phyloP scores from a whole-genome alignment of 306 rosid genomes.

The Quercus alba region DNA sequence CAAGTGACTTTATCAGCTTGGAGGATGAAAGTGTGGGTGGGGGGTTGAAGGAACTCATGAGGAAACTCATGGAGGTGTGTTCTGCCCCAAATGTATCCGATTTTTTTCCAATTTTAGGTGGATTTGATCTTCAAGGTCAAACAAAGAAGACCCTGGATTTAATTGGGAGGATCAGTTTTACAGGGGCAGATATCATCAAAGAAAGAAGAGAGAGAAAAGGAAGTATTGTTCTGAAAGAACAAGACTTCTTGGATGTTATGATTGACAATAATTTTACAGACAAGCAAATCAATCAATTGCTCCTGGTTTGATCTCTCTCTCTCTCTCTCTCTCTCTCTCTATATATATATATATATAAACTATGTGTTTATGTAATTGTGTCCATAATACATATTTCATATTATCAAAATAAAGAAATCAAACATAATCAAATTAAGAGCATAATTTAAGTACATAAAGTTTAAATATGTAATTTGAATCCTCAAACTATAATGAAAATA shows the following conservation, averaged over 20 bases:
- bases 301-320: neutral
- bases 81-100: neutral
- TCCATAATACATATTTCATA: no score
- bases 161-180: neutral
- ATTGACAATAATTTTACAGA: neutral
- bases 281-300: neutral
- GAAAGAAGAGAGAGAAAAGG: constrained; percentile 1
- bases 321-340: no score
- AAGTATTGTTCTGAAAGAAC: neutral
- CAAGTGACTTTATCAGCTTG: constrained; percentile 5
- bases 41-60: neutral
- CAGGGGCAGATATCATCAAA: neutral
- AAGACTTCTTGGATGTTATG: constrained; percentile 2
- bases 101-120: neutral
- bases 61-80: neutral
- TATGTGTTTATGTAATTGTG: no score
- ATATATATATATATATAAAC: no score
- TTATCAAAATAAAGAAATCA: no score
- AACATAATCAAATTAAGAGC: no score
- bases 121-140: neutral
- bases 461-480: no score
- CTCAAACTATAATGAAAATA: no score
- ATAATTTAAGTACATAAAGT: no score
- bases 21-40: neutral
- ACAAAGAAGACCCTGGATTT: neutral